Evolutionary conservation across 345 rosid genomes (phyloP).

Genomic region (Citrus glauca): DNA sequence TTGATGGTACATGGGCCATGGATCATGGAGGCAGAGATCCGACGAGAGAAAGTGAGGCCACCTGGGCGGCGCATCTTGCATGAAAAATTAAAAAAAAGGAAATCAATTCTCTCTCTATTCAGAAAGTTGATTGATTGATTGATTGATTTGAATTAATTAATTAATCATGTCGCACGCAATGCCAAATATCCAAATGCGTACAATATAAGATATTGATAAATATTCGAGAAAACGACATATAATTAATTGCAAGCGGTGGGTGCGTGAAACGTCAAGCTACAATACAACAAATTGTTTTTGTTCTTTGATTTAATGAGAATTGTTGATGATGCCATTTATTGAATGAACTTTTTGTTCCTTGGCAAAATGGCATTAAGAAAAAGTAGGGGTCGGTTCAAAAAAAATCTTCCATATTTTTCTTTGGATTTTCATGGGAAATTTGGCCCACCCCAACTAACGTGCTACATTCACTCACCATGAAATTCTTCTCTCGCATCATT

Average conservation of each 20-base stretch:
- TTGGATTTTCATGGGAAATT: background rate
- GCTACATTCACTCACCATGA: no score
- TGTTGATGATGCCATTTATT: background rate
- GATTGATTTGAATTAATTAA: background rate
- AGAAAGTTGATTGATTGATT: background rate
- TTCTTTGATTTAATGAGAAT: background rate
- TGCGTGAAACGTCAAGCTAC: background rate
- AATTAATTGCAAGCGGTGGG: background rate
- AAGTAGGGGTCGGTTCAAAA: background rate
- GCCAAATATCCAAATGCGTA: background rate
- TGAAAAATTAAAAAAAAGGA: no score
- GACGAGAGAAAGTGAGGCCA: background rate
- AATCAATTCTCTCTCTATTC: background rate
- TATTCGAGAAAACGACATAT: background rate
- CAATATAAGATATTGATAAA: background rate
- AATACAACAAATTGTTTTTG: background rate
- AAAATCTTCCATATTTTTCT: background rate
- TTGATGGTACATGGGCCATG: no score
- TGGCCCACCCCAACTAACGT: background rate
- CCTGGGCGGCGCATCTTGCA: background rate
- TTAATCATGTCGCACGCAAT: background rate
- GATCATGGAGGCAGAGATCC: no score
- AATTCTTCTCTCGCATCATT: no score
- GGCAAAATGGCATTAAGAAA: background rate
- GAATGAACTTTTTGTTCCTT: background rate